These are phyloP conservation scores for Glycine latifolia DNA, from an alignment of 306 rosid species.

Conservation along the genomic window DNA sequence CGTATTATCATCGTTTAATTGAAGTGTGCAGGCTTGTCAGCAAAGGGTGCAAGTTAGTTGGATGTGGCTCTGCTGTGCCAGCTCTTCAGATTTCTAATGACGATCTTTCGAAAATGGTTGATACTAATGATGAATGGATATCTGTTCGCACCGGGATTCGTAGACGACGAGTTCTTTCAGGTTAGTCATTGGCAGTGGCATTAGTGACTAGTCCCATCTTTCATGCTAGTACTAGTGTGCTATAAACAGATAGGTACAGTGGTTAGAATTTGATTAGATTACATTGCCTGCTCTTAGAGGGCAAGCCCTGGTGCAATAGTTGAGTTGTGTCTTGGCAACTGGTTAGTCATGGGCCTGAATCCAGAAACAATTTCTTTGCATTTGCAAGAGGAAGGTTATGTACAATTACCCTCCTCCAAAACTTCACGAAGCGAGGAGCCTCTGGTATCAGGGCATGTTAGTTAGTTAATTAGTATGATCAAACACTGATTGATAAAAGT, in stretches of 20 bases:
- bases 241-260: neutral
- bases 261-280: neutral
- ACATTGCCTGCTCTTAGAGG: conserved; percentile 10
- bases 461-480: no score
- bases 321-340: no score
- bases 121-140: conserved; percentile 94
- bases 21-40: conserved; percentile 66
- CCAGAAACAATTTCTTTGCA: no score
- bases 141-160: conserved; percentile 93
- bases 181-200: conserved; percentile 51
- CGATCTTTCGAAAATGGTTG: conserved; percentile 88
- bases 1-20: neutral
- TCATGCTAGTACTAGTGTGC: neutral
- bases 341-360: no score
- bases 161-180: conserved; percentile 81
- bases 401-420: no score
- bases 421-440: no score
- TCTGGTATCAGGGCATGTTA: no score
- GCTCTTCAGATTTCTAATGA: conserved; percentile 81
- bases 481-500: no score
- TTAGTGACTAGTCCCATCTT: neutral
- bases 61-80: conserved; percentile 96
- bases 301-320: no score
- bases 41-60: conserved; percentile 92
- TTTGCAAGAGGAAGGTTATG: no score